Evolutionary conservation across 768 basidiomycete genomes (phyloP), one percentile per base, ranked within the genome.

Genomic region (Favolaschia claudopus): DNA sequence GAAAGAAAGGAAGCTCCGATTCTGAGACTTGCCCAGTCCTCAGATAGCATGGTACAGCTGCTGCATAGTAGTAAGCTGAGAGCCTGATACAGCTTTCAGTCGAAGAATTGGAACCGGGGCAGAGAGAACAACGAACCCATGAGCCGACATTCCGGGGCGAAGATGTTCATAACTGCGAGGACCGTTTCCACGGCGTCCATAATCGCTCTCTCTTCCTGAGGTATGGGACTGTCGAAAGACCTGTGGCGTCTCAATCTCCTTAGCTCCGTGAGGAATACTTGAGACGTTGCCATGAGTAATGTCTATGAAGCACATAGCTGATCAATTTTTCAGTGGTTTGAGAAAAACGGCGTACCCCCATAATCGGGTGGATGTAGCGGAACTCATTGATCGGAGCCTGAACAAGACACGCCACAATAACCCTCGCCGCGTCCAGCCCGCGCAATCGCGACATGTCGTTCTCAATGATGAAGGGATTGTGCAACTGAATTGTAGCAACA

Each of bases 401-500:
- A 0, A 20, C 32, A 10, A 62, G 43, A 33, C 39, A n/a, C 13
- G 52, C 43, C 5, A 62, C 60, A 19, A 62, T 38, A 9, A 55
- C 60, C 5, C 37, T 46, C 14, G 64, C 64, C 0, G 64, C 55
- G 9, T 28, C 52, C 19, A 65, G 22, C 13, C 27, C 58, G 12
- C 43, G 49, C 10, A 43, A 25, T 2, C 59, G 58, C 14, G 64
- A 49, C 19, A 39, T 25, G 4, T 39, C 29, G 25, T 63, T 51
- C 2, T 64, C 50, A 22, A 61, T 60, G 28, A 54, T 55, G 54
- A 70, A 71, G 22, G 63, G 61, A 36, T 63, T 66, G 52, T 72
- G 69, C 25, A 74, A 62, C 58, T 73, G 72, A 38, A 72, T 71
- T 6, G 66, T 60, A 31, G 73, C 73, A 25, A 68, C 61, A 6